Evolutionary conservation across 306 rosid genomes (phyloP).

Genomic region (Vigna trinervia): DNA sequence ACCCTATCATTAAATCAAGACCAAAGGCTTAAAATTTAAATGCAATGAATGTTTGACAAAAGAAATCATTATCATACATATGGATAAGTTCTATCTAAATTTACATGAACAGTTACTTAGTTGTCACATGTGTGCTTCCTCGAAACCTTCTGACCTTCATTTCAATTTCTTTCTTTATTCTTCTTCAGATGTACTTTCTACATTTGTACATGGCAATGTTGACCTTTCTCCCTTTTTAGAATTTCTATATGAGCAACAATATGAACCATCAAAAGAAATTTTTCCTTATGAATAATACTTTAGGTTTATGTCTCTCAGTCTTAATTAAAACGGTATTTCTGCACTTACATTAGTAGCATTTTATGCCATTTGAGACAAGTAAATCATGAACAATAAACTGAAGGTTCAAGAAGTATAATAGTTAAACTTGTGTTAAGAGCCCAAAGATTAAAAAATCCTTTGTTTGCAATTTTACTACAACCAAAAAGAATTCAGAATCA

Average conservation of each 20-base stretch:
- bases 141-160: background rate
- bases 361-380: background rate
- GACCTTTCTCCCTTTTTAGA: conserved; percentile 19
- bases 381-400: background rate
- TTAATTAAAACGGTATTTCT: background rate
- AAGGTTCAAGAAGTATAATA: conserved; percentile 2
- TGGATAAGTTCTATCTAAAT: background rate
- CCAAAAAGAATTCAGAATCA: conserved; percentile 17
- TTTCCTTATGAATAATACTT: no score
- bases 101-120: background rate
- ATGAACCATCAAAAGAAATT: no score
- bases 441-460: conserved; percentile 1
- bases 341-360: background rate
- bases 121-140: conserved; percentile 6
- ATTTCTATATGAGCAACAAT: background rate
- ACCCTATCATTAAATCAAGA: background rate
- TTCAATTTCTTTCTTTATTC: background rate
- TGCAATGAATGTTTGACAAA: background rate
- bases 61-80: background rate
- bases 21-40: background rate
- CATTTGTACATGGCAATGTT: conserved; percentile 20
- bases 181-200: conserved; percentile 16
- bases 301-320: background rate
- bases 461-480: background rate
- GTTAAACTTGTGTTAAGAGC: background rate